Base-by-base conservation (phyloP, 192 early-diverging fungal genomes). In the Spizellomyces sp. region DNA sequence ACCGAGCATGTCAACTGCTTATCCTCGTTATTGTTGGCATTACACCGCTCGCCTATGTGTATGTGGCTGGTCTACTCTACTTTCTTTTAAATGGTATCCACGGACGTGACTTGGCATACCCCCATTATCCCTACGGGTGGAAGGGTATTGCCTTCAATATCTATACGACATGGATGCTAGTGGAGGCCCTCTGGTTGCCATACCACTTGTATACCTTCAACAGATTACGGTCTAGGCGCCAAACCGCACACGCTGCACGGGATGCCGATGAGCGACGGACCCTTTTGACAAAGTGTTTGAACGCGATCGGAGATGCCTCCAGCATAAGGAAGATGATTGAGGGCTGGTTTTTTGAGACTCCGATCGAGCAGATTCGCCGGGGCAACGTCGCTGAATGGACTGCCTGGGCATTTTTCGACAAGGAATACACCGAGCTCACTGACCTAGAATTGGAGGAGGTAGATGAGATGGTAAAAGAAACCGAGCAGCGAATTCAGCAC, bases 391-490 rank as follows among this genome's bases (percentile, higher is more conserved):
- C 8, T 10, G 8, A 14, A 8, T 71, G 69, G 69, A 5, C 50
- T n/a, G 69, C 69, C n/a, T 71, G 69, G 69, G 69, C 69, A n/a
- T 46, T 71, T 10, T 64, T 64, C 17, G 62, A 71, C 61, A 17
- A 14, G 19, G 50, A 62, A 10, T 22, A 21, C 21, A 48, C 21
- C 8, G 48, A 48, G n/a, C 45, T 71, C 5, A 52, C 2, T 44
- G 17, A 14, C 2, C 6, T 10, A 9, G 61, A 63, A 21, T 9
- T 50, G 46, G 61, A 61, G 4, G 60, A 71, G 48, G 36, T 63
- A 12, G 59, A 64, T 14, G 46, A 52, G n/a, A 43, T 64, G 19
- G 45, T 63, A 5, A 22, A 8, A 8, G 4, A 9, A 9, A 48
- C 43, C 14, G 69, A 71, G 43, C 45, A 22, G 15, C 14, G 14